A percentile compares a stretch with the other conserved stretches of the same genome.
Evolutionary conservation across 2,329 filamentous ascomycete species (phyloP).

Genomic region (Zelopaecilomyces penicillatus): DNA sequence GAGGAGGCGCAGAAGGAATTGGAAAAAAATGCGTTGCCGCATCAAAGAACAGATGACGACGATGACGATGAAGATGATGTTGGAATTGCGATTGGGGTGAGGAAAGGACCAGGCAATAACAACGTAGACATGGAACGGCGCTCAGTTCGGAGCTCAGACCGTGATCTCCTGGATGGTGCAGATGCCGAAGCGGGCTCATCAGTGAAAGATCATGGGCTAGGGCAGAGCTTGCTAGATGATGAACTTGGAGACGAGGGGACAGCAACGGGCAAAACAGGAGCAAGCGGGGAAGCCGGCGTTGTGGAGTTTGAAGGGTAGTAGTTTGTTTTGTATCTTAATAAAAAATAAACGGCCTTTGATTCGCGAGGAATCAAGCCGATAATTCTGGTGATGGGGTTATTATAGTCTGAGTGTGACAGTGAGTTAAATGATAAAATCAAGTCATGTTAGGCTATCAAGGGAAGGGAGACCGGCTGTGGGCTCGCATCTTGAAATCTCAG

Average conservation of each 20-base stretch:
- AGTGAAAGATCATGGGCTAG: constrained; percentile 22
- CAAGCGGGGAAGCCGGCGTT: constrained; percentile 26
- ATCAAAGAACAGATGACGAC: constrained; percentile 58
- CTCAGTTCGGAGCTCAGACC: constrained; percentile 57
- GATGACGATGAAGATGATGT: constrained; percentile 57
- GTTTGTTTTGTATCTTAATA: constrained; percentile 9
- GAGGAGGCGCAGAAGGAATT: constrained; percentile 91
- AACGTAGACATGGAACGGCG: constrained; percentile 52
- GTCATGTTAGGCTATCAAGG: too few species aligned
- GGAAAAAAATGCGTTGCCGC: constrained; percentile 68
- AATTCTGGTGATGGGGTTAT: too few species aligned
- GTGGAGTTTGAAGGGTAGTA: constrained; percentile 35
- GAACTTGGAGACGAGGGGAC: constrained; percentile 18
- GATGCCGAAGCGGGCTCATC: constrained; percentile 58
- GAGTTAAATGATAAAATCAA: too few species aligned
- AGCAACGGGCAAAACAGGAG: constrained; percentile 18
- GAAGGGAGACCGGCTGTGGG: too few species aligned
- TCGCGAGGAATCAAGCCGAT: constrained; percentile 6
- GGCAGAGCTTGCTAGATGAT: constrained; percentile 27
- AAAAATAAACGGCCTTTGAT: constrained; percentile 8
- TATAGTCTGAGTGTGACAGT: too few species aligned
- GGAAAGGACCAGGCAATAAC: constrained; percentile 24
- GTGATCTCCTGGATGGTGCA: constrained; percentile 64
- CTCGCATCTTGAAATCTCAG: too few species aligned
- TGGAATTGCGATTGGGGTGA: constrained; percentile 34